Conservation (phyloP, 306 rosid genomes). For the Alnus rubra region DNA sequence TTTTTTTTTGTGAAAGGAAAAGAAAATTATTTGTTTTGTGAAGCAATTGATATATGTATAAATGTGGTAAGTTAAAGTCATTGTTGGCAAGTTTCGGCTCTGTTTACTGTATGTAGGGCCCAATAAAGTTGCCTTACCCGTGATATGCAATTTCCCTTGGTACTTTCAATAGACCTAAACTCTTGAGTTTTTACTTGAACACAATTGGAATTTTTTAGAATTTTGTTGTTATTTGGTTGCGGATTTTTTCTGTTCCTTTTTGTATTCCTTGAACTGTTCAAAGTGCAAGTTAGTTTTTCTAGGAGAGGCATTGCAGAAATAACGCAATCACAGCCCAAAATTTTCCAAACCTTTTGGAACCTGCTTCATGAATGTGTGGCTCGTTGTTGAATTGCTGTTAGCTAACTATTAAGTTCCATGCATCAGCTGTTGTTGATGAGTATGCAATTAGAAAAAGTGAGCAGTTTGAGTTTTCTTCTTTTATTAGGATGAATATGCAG, state of each 20-base stretch:
- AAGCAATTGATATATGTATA: not conserved
- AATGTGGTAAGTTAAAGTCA: not conserved
- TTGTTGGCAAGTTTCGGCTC: not conserved
- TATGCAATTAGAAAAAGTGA: not conserved
- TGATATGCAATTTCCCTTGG: not conserved
- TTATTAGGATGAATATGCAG: not conserved
- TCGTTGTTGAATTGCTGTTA: not conserved
- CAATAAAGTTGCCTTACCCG: not conserved
- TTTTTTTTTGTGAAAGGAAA: not conserved
- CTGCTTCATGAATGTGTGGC: not conserved
- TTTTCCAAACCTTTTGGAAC: not conserved
- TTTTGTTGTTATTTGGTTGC: not conserved
- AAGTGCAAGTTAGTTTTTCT: not conserved
- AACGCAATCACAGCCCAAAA: not conserved
- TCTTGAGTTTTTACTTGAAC: not conserved
- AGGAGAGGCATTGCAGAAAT: not conserved
- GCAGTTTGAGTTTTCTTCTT: not conserved
- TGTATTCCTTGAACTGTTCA: not conserved
- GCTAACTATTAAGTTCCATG: not conserved
- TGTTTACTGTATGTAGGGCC: constrained; percentile 2
- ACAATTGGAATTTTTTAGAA: not conserved
- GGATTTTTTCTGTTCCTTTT: not conserved
- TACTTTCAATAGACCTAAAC: constrained; percentile 8
- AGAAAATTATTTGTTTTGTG: not conserved
- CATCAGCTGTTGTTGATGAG: not conserved